These are phyloP conservation scores for Zoysia pacifica DNA, from an alignment of 176 grass and related monocot genomes.

Conservation along the genomic window DNA sequence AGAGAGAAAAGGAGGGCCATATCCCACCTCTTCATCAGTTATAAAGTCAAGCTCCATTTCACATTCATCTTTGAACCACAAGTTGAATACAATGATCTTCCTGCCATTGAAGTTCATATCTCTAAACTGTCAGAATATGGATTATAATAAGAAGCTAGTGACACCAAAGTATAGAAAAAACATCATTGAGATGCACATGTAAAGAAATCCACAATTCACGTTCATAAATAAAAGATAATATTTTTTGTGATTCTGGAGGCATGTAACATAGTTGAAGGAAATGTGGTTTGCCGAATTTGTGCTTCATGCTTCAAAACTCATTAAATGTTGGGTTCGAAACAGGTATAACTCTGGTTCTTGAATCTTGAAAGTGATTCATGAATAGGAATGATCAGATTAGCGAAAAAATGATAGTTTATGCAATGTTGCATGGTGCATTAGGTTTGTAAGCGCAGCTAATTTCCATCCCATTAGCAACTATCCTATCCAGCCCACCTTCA, in stretches of 20 bases:
- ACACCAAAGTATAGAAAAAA: conserved; percentile 14
- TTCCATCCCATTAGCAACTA: neutral
- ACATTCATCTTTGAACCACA: conserved; percentile 46
- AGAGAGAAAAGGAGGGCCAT: conserved; percentile 3
- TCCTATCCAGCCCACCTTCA: neutral
- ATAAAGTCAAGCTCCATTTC: conserved; percentile 58
- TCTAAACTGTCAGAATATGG: conserved; percentile 34
- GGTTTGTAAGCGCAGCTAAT: neutral
- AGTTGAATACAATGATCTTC: conserved; percentile 47
- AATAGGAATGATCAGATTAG: neutral
- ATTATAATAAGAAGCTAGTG: conserved; percentile 11
- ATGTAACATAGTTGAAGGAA: neutral
- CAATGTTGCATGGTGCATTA: neutral
- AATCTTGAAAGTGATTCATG: neutral
- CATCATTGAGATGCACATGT: neutral
- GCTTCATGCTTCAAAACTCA: neutral
- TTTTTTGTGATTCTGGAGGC: neutral
- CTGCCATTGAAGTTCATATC: conserved; percentile 46
- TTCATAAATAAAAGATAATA: neutral
- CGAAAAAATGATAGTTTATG: neutral
- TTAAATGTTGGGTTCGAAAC: neutral
- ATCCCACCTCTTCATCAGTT: conserved; percentile 41
- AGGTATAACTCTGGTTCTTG: neutral
- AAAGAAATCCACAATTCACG: neutral
- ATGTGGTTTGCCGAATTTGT: neutral